Base-by-base conservation (phyloP, 2,329 filamentous ascomycete species). In the Purpureocillium lavendulum region DNA sequence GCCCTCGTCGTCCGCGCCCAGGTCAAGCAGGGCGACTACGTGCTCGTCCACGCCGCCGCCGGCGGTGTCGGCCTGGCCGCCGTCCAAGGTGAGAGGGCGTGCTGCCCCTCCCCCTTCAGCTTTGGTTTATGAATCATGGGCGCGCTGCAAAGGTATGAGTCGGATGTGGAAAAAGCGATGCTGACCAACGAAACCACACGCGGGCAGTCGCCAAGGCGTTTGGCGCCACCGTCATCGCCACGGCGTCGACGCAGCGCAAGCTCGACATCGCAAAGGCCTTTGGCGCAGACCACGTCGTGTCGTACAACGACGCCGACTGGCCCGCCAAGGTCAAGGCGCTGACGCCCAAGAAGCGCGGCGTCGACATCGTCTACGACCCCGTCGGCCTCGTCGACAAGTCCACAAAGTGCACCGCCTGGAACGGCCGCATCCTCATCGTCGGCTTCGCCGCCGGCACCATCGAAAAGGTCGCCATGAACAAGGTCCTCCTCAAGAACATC, bases 281-380 rank as follows among this genome's bases (percentile, higher is more conserved):
- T 50, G 90, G 90, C 21, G 90, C 90, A 2, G 89, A 97, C 62
- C 79, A 90, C 58, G 76, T 77, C 3, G 61, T 97, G 43, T 79
- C 90, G 60, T 96, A 96, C 62, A 71, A 71, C 14, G 71, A 83
- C 45, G 57, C 69, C 2, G 65, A 70, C 40, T 82, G 82, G 71
- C 73, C 77, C n/a, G 67, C 70, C 2, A 61, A 79, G 44, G 87
- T 96, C 35, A 85, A 85, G 66, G 79, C 77, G 49, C 62, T 97
- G 42, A 90, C 84, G 4, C 86, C 85, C 0, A 77, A 79, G 45
- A 75, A 75, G 2, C 61, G 67, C 33, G 78, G 88, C 10, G 89
- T 95, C 14, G 89, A 97, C 61, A 87, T 97, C 38, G 89, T 97
- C 16, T 97, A 87, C 65, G 90, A 97, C 60, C 88, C 90, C 11